Evolutionary conservation across 192 early-diverging fungal species (phyloP).

Genomic region (Podila minutissima): DNA sequence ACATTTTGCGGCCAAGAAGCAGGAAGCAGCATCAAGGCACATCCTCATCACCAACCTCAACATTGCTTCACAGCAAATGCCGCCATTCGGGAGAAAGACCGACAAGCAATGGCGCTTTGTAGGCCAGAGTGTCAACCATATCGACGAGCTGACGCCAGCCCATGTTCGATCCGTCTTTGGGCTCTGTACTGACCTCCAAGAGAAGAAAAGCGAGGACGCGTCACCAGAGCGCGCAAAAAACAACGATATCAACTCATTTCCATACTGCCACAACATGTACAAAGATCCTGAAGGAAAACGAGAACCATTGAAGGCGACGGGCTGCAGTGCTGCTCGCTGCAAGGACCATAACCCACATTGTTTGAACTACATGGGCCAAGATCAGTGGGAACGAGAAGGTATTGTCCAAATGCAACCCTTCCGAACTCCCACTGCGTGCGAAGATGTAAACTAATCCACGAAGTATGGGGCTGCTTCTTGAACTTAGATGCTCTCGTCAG

Average conservation of each 20-base stretch:
- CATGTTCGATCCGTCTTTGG: conserved; percentile 31
- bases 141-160: conserved; percentile 19
- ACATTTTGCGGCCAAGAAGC: neutral
- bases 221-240: no score
- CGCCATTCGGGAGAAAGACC: conserved; percentile 7
- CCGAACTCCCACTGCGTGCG: no score
- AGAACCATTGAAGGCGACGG: neutral
- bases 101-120: conserved; percentile 36
- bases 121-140: conserved; percentile 7
- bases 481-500: conserved; percentile 21
- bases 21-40: no score
- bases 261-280: conserved; percentile 31
- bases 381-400: conserved; percentile 51
- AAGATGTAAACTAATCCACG: no score
- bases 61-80: conserved; percentile 9
- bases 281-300: neutral
- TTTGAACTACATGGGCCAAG: conserved; percentile 45
- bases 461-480: neutral
- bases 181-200: conserved; percentile 1
- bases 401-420: neutral
- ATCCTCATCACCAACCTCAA: neutral
- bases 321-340: conserved; percentile 21
- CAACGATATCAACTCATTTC: neutral
- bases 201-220: neutral
- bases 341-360: conserved; percentile 52